Conservation (phyloP, 2,329 filamentous ascomycete species). For the Cephalotrichum gorgonifer region DNA sequence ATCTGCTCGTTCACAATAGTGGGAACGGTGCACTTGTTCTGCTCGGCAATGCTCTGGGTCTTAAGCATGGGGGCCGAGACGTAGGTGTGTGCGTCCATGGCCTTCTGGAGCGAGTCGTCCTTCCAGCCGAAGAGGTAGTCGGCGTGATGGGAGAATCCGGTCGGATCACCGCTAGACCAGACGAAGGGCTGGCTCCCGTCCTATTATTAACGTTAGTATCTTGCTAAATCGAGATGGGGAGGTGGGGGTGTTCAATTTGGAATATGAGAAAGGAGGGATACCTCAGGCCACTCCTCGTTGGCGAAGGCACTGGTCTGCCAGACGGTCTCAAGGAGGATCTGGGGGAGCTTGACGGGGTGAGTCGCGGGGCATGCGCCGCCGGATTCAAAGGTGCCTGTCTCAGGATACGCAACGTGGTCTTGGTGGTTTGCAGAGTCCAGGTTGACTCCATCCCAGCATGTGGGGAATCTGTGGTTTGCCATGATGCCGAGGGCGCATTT, state of each 20-base stretch:
- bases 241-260: too few species aligned
- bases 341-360: constrained; percentile 8
- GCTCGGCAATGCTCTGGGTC: constrained; percentile 5
- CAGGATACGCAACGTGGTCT: constrained; percentile 6
- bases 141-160: constrained; percentile 19
- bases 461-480: constrained; percentile 30
- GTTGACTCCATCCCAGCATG: constrained; percentile 23
- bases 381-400: constrained; percentile 6
- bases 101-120: constrained; percentile 19
- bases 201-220: too few species aligned
- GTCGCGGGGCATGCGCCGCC: constrained; percentile 6
- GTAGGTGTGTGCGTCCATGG: constrained; percentile 22
- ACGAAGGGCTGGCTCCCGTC: constrained; percentile 9
- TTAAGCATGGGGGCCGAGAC: constrained; percentile 12
- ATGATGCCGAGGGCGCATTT: constrained; percentile 30
- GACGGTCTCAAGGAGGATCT: constrained; percentile 8
- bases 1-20: constrained; percentile 37
- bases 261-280: too few species aligned
- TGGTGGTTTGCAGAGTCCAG: constrained; percentile 8
- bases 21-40: constrained; percentile 8
- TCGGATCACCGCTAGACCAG: constrained; percentile 5
- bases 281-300: constrained; percentile 6
- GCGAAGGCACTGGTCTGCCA: constrained; percentile 8
- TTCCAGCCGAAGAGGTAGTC: constrained; percentile 24
- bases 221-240: too few species aligned